These are phyloP conservation scores for Corynascus novoguineensis DNA, from an alignment of 495 filamentous ascomycete genomes.

Conservation along the genomic window DNA sequence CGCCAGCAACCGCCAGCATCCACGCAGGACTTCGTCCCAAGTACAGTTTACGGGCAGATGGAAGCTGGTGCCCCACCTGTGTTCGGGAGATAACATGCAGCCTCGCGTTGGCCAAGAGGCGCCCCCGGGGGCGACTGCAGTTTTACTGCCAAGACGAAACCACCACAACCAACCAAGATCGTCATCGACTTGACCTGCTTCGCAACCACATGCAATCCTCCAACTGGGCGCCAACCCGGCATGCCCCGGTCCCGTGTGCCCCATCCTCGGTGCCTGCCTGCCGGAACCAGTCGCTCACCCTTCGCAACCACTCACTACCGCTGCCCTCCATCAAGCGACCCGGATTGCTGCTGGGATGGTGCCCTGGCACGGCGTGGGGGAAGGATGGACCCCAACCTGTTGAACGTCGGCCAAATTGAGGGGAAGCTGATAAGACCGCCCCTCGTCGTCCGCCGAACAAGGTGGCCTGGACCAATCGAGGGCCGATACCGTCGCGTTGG, in stretches of 20 bases:
- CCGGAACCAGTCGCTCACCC: too few relatives aligned
- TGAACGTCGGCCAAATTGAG: not conserved
- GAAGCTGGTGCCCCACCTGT: too few relatives aligned
- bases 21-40: too few relatives aligned
- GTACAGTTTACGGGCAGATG: too few relatives aligned
- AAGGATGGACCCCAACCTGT: not conserved
- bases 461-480: not conserved
- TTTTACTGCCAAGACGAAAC: not conserved
- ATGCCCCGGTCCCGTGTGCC: not conserved
- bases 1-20: too few relatives aligned
- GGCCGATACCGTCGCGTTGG: not conserved
- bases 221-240: not conserved
- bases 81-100: too few relatives aligned
- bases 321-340: not conserved
- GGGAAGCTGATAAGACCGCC: not conserved
- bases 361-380: not conserved
- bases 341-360: not conserved
- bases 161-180: not conserved
- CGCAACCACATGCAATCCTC: not conserved
- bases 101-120: too few relatives aligned
- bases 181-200: not conserved
- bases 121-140: not conserved
- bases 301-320: too few relatives aligned
- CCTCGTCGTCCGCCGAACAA: not conserved
- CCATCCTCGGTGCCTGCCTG: not conserved